Base-by-base conservation (phyloP, 768 basidiomycete genomes). In the Stropharia rugosoannulata region DNA sequence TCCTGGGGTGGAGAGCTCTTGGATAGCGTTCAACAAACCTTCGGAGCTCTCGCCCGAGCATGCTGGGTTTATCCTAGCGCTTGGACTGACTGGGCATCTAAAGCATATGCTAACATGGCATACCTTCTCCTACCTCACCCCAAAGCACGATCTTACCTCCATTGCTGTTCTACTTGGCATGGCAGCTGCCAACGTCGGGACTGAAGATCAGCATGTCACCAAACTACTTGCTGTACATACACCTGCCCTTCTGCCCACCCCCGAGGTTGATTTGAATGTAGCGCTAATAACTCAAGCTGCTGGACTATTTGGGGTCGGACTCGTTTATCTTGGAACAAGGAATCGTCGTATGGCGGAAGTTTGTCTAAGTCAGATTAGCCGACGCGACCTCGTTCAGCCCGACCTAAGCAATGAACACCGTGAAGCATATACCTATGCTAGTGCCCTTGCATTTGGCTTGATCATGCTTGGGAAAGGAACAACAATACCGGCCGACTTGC, bases 21-120 rank as follows among this genome's bases (percentile, higher is more conserved):
- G 95, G 93, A 94, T 97, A 51, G 87, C 89, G 12, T 98, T 95
- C 79, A 96, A 98, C 71, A 92, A 90, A 63, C 96, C 97, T 0
- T 80, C 85, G 0, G 91, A 95, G 43, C 80, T 95, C 51, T 95
- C 90, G 4, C 86, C 95, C 0, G 88, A 94, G 64, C 97, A 98
- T 66, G 97, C 95, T n/a, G 97, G 97, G 2, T 95, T 98, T 73
- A 77, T 99, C 41, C 85, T 93, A 39, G 97, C 93, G 13, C 80
- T 99, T 8, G 97, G 97, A 0, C 75, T 99, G 19, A 91, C 87
- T 1, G 97, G 97, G 0, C 95, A 98, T 67, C 77, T 98, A 58
- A 85, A 86, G 59, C 85, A 87, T 56, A 85, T 99, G 84, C 71
- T 92, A 63, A 93, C 93, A 1, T 96, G 95, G 91, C 93, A 97